A percentile compares a stretch with the other conserved stretches of the same genome.
Conservation (phyloP, 225 moss, liverwort and hornwort genomes). For the Pleurozium schreberi region DNA sequence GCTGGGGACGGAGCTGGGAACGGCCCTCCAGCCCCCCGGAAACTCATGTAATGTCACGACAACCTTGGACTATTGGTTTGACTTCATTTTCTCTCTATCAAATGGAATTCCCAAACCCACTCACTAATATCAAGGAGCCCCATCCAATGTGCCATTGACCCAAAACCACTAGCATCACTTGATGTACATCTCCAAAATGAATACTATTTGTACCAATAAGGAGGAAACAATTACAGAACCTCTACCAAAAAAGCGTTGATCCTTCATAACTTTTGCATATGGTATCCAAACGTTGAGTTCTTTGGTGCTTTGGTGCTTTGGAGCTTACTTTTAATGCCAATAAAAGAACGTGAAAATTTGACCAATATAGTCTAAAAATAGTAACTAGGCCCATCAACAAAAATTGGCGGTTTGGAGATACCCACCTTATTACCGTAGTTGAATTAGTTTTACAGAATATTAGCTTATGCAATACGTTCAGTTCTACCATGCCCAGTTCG, state of each 20-base stretch:
- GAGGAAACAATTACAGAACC: not conserved
- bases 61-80: not conserved
- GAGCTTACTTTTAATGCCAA: not conserved
- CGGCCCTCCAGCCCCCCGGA: too few relatives aligned
- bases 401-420: not conserved
- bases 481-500: not conserved
- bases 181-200: not conserved
- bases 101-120: not conserved
- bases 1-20: too few relatives aligned
- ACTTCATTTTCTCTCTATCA: not conserved
- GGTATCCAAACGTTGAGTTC: fast-evolving
- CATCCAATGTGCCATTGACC: fast-evolving
- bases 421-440: not conserved
- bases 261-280: not conserved
- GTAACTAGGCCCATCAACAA: too few relatives aligned
- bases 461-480: not conserved
- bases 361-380: not conserved
- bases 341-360: not conserved
- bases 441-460: not conserved
- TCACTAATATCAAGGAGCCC: not conserved
- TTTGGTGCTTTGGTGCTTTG: fast-evolving
- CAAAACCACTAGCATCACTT: not conserved
- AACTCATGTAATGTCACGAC: too few relatives aligned
- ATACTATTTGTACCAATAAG: not conserved
- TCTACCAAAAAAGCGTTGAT: not conserved